These are phyloP conservation scores for Coniophora puteana DNA, from an alignment of 1,284 basidiomycete species.

Conservation along the genomic window DNA sequence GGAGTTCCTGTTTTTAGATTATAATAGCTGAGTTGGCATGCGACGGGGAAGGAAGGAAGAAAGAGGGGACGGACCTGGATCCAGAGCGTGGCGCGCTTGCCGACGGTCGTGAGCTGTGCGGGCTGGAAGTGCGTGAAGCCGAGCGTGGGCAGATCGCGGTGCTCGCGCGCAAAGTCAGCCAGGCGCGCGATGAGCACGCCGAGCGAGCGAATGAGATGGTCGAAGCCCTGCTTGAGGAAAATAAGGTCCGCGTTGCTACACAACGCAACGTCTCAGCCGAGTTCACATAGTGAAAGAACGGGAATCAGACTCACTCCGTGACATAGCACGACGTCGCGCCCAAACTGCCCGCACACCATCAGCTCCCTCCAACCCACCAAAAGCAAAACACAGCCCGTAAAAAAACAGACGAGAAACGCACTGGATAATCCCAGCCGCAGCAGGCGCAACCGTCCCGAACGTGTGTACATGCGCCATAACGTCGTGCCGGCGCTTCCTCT, in stretches of 20 bases:
- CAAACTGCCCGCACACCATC: slow-evolving; percentile 45
- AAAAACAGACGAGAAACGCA: slow-evolving; percentile 33
- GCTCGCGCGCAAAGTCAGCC: slow-evolving; percentile 69
- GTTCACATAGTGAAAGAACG: slow-evolving; percentile 1
- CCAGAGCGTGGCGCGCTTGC: slow-evolving; percentile 99
- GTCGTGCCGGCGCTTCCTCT: slow-evolving; percentile 97
- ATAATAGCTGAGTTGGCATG: slow-evolving; percentile 2
- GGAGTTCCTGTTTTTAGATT: slow-evolving; percentile 61
- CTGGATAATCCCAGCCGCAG: slow-evolving; percentile 98
- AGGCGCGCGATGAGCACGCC: slow-evolving; percentile 89
- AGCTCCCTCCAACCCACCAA: too few relatives aligned
- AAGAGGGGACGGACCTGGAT: slow-evolving; percentile 60
- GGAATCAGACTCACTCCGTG: slow-evolving; percentile 71
- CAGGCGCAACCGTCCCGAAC: slow-evolving; percentile 91
- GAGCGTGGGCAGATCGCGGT: slow-evolving; percentile 82
- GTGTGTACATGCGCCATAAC: slow-evolving; percentile 99
- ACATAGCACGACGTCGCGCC: slow-evolving; percentile 99
- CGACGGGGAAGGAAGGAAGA: not conserved
- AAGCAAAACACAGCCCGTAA: too few relatives aligned
- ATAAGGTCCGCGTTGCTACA: slow-evolving; percentile 94
- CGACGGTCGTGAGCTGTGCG: slow-evolving; percentile 97
- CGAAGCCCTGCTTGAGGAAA: slow-evolving; percentile 88
- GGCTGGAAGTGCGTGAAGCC: slow-evolving; percentile 99
- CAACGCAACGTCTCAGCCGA: not conserved
- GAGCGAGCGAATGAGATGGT: slow-evolving; percentile 84